Conservation (phyloP, 148 eudicot genomes). For the Gaultheria prostrata region DNA sequence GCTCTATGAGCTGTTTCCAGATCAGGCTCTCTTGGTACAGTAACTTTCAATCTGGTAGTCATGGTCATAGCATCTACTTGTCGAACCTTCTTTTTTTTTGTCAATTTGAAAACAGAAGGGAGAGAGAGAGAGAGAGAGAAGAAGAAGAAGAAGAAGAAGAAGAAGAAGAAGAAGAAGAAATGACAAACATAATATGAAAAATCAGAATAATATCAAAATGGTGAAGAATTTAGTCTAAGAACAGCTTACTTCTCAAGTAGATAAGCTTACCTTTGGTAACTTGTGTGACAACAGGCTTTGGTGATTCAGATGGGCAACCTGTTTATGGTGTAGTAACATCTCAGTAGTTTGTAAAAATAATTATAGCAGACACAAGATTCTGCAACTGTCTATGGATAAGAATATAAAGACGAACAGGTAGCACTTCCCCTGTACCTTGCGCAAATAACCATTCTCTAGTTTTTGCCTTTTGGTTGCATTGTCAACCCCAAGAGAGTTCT, state of each 20-base stretch:
- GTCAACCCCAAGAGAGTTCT: slow-evolving; percentile 32
- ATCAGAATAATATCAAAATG: not conserved
- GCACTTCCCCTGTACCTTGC: slow-evolving; percentile 44
- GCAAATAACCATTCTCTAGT: slow-evolving; percentile 64
- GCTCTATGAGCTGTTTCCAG: slow-evolving; percentile 74
- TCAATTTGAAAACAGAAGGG: not conserved
- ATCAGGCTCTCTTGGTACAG: slow-evolving; percentile 69
- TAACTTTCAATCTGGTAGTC: slow-evolving; percentile 42
- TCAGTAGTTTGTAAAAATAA: not conserved
- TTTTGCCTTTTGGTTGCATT: slow-evolving; percentile 76
- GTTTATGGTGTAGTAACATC: slow-evolving; percentile 21
- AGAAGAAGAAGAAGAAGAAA: slow-evolving; percentile 1
- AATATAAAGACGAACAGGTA: not conserved
- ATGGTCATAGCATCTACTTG: slow-evolving; percentile 21
- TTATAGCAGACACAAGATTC: not conserved
- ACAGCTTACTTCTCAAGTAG: not conserved
- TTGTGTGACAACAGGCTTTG: slow-evolving; percentile 56
- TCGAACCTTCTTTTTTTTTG: slow-evolving; percentile 27
- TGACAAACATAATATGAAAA: slow-evolving; percentile 3
- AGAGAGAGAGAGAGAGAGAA: not conserved
- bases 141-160: slow-evolving; percentile 4
- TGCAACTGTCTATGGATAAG: not conserved
- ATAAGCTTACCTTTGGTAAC: slow-evolving; percentile 40
- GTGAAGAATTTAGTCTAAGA: not conserved
- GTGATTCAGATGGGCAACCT: slow-evolving; percentile 76